These are phyloP conservation scores for Ogataea hybrid DNA, from an alignment of 1,139 yeast species.

Conservation along the genomic window DNA sequence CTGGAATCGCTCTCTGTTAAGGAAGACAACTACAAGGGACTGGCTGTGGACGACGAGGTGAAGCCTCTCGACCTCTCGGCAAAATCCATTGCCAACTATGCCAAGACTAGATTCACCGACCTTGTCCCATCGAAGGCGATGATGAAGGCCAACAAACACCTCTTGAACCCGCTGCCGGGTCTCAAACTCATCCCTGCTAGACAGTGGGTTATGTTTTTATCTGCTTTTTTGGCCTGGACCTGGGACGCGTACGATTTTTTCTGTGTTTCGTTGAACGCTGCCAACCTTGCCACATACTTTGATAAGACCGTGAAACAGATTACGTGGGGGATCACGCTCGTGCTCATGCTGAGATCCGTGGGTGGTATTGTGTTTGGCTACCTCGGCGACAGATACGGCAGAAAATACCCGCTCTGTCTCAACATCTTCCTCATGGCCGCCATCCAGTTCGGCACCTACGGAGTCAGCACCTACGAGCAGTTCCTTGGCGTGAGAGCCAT, in stretches of 20 bases:
- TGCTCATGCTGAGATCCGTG: conserved; percentile 74
- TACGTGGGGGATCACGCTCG: conserved; percentile 81
- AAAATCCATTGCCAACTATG: conserved; percentile 35
- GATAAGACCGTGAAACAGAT: conserved; percentile 49
- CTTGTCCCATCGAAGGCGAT: conserved; percentile 40
- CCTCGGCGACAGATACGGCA: conserved; percentile 65
- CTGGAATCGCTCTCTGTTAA: conserved; percentile 13
- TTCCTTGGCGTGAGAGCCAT: conserved; percentile 70
- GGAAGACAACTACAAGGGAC: conserved; percentile 8
- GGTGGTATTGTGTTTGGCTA: conserved; percentile 74
- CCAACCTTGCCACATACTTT: conserved; percentile 53
- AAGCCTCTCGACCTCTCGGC: conserved; percentile 22
- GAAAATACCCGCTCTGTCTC: conserved; percentile 66
- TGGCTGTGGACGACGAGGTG: neutral
- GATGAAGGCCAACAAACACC: conserved; percentile 29
- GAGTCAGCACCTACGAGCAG: conserved; percentile 59
- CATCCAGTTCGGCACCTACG: conserved; percentile 72
- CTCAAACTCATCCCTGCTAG: conserved; percentile 42
- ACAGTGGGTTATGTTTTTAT: conserved; percentile 62
- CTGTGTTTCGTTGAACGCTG: conserved; percentile 60
- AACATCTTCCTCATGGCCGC: conserved; percentile 52
- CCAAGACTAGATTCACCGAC: conserved; percentile 40
- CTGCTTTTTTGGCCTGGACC: conserved; percentile 73
- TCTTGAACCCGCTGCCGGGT: conserved; percentile 56
- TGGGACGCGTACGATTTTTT: conserved; percentile 82